Base-by-base conservation (phyloP, 768 basidiomycete genomes). In the Leccinum fibrillosum region DNA sequence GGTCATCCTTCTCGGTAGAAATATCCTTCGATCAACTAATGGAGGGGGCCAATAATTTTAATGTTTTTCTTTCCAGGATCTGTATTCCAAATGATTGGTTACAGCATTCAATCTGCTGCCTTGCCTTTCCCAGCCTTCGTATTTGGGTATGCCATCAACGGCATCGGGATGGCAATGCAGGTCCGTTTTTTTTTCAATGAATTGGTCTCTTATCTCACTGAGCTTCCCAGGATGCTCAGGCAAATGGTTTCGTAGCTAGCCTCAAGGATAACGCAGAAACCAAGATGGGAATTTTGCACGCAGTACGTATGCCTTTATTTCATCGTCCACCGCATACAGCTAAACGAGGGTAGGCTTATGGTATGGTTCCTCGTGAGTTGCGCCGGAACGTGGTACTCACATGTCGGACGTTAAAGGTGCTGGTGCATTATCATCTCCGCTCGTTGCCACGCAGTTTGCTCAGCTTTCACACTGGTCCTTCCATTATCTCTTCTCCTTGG, bases 401-500 rank as follows among this genome's bases (percentile, higher is more conserved):
- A 9, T 19, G 21, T 37, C 13, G n/a, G 19, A 53, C 21, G 3
- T 49, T 17, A 10, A 63, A 89, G 88, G 89, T 19, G 73, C 80
- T 0, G 89, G 89, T 2, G 88, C 88, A 2, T 74, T 90, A 10
- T 76, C 76, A 8, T 71, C 92, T 0, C 93, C 94, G 3, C 78
- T 95, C 17, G 83, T 88, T 0, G 81, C 92, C 0, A 95, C 94
- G 0, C 89, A 92, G 57, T 94, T 95, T 62, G 78, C 89, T 0
- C 82, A 84, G 56, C 64, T 82, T 23, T 69, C 62, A 0, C 79
- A 75, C 34, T 94, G 92, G 92, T 89, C 86, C 1, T 87, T 89
- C 69, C 88, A 93, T 68, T 94, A 86, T 65, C 77, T 93, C 9
- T 75, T 75, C 1, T 90, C 90, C 0, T 72, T 93, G 0, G 86